These are phyloP conservation scores for Carex cristatella DNA, from an alignment of 176 grass and related monocot species.

Conservation along the genomic window DNA sequence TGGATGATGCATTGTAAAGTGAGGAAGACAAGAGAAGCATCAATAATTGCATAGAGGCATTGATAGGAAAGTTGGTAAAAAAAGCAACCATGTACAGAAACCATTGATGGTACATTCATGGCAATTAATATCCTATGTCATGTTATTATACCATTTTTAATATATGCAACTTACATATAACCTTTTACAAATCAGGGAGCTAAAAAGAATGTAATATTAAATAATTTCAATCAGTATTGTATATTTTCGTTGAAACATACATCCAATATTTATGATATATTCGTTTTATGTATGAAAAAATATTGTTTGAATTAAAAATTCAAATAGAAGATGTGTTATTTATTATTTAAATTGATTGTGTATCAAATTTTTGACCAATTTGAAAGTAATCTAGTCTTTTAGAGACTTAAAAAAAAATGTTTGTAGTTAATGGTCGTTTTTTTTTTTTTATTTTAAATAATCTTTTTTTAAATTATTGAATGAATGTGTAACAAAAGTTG, in stretches of 20 bases:
- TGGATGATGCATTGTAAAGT: constrained; percentile 23
- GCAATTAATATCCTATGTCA: background rate
- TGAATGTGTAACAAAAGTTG: too few relatives aligned
- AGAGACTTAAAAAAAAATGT: too few relatives aligned
- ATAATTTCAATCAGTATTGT: background rate
- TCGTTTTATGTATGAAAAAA: background rate
- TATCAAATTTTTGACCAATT: too few relatives aligned
- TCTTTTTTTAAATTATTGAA: too few relatives aligned
- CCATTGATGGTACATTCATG: constrained; percentile 15
- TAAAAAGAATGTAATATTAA: background rate
- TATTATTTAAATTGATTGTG: too few relatives aligned
- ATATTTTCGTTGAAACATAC: background rate
- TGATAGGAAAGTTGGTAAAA: constrained; percentile 15
- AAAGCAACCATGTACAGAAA: constrained; percentile 2
- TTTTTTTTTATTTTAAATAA: too few relatives aligned
- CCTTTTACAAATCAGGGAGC: background rate
- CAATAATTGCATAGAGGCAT: background rate
- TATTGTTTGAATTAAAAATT: background rate
- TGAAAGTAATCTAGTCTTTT: too few relatives aligned
- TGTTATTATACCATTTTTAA: background rate
- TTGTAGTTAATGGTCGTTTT: too few relatives aligned
- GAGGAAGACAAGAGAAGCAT: background rate
- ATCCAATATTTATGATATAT: background rate
- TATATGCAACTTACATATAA: background rate
- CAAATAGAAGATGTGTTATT: too few relatives aligned